Percentiles rank a stretch among this genome's conserved stretches.
These are phyloP conservation scores for Cytospora piceicola DNA, from an alignment of 2,329 filamentous ascomycete genomes.

Conservation along the genomic window DNA sequence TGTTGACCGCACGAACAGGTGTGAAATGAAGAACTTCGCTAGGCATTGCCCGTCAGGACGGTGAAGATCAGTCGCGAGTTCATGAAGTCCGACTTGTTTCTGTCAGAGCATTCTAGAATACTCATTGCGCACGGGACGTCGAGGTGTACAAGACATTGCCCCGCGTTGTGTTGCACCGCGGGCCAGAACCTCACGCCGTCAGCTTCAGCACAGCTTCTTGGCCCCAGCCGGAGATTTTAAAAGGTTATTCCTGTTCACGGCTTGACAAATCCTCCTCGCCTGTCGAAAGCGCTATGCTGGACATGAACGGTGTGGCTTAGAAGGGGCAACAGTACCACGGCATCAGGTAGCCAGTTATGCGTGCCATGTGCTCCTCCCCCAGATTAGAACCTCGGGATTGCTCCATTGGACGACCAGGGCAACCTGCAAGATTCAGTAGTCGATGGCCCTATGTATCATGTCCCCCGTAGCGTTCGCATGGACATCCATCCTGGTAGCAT, in stretches of 20 bases:
- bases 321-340: background rate
- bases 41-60: background rate
- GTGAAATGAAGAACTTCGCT: background rate
- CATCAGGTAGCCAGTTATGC: background rate
- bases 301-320: background rate
- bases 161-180: constrained; percentile 1
- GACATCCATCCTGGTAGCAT: background rate
- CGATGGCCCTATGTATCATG: background rate
- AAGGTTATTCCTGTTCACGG: background rate
- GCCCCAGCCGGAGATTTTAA: background rate
- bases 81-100: background rate
- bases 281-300: background rate
- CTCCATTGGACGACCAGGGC: background rate
- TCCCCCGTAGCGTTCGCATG: background rate
- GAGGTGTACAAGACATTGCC: background rate
- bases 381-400: background rate
- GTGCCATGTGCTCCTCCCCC: background rate
- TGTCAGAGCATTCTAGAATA: background rate
- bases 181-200: constrained; percentile 3
- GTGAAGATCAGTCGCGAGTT: background rate
- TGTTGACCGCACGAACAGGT: background rate
- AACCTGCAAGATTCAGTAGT: background rate
- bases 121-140: background rate
- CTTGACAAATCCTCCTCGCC: background rate
- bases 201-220: constrained; percentile 2